Conservation (phyloP, 139 green algal genomes). For the Microglena sp. region DNA sequence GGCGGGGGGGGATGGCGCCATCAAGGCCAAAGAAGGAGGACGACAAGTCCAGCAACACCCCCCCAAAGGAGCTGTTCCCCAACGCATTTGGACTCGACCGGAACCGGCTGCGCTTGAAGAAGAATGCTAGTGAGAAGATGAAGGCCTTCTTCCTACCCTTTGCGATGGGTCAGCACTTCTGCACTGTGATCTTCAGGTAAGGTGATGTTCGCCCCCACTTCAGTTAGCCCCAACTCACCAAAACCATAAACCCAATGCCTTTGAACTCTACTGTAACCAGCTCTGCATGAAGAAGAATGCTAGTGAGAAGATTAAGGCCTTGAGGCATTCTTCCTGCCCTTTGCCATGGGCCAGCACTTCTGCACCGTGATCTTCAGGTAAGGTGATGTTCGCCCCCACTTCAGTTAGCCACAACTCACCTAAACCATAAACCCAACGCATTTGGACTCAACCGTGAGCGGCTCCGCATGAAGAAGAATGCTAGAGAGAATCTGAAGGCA, state of each 20-base stretch:
- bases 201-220: too few relatives aligned
- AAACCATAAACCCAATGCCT: conserved; percentile 28
- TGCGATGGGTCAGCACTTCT: conserved; percentile 37
- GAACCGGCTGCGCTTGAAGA: conserved; percentile 40
- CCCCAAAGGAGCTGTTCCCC: conserved; percentile 25
- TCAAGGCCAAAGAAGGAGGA: neutral
- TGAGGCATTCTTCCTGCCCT: conserved; percentile 3
- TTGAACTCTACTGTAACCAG: conserved; percentile 41
- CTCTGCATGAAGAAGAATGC: conserved; percentile 34
- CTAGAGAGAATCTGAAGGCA: conserved; percentile 11
- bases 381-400: too few relatives aligned
- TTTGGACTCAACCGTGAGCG: conserved; percentile 48
- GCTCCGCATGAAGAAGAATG: conserved; percentile 34
- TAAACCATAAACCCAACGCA: conserved; percentile 42
- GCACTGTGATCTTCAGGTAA: conserved; percentile 43
- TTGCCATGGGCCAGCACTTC: neutral
- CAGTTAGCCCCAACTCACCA: conserved; percentile 13
- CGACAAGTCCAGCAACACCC: neutral
- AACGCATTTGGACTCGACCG: conserved; percentile 52
- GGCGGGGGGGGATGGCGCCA: neutral
- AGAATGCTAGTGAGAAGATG: conserved; percentile 4
- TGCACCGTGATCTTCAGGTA: conserved; percentile 22
- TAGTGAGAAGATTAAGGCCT: conserved; percentile 15
- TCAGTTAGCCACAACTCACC: too few relatives aligned
- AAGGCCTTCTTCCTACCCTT: conserved; percentile 65